Conservation (phyloP, 352 stramenopile species). For the Paralagenidium karlingii region DNA sequence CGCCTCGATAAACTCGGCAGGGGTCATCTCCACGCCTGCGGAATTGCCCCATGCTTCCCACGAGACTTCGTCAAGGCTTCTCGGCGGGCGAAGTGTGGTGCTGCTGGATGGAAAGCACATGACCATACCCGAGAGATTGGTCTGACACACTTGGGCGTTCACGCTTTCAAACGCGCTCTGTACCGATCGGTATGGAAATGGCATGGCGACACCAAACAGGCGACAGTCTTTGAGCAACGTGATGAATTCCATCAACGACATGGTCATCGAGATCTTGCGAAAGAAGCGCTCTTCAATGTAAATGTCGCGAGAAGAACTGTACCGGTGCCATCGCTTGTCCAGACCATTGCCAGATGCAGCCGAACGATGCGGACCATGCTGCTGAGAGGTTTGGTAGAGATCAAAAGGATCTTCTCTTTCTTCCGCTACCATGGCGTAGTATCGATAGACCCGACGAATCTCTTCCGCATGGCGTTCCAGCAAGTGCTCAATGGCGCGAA, state of each 20-base stretch:
- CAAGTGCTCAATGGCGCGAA: constrained; percentile 21
- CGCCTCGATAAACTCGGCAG: constrained; percentile 50
- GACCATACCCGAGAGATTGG: too few relatives aligned
- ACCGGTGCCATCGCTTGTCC: too few relatives aligned
- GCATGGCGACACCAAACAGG: constrained; percentile 27
- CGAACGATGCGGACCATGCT: too few relatives aligned
- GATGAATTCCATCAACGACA: constrained; percentile 55
- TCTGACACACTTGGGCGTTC: constrained; percentile 23
- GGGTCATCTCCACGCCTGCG: constrained; percentile 67
- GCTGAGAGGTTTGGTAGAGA: constrained; percentile 3
- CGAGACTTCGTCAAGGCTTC: too few relatives aligned
- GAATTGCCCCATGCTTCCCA: too few relatives aligned
- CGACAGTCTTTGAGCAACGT: constrained; percentile 53
- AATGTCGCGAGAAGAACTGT: too few relatives aligned
- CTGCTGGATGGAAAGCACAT: too few relatives aligned
- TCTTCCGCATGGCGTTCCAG: constrained; percentile 26
- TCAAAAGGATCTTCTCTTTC: constrained; percentile 11
- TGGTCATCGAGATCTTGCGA: constrained; percentile 42
- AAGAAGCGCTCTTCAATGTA: constrained; percentile 50
- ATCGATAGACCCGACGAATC: constrained; percentile 34
- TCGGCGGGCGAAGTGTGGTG: too few relatives aligned
- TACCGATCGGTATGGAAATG: constrained; percentile 50
- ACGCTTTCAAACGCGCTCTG: constrained; percentile 39
- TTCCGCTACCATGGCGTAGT: constrained; percentile 31
- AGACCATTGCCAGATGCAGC: too few relatives aligned